These are phyloP conservation scores for Colletotrichum lini DNA, from an alignment of 2,329 filamentous ascomycete species.

Conservation along the genomic window DNA sequence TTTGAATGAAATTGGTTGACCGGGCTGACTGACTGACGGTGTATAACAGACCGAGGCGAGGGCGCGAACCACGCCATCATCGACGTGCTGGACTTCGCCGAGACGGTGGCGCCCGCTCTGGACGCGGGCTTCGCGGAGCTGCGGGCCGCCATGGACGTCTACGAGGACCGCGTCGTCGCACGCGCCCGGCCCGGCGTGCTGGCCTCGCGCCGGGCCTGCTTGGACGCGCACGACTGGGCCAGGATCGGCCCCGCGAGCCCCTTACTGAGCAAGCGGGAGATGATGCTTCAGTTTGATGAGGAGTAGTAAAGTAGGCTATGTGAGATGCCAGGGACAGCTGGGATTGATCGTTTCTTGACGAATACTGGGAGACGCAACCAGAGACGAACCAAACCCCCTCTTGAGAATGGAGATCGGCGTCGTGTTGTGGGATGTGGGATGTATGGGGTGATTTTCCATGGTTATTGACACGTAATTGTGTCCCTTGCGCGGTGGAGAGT, in stretches of 20 bases:
- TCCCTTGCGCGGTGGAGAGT: constrained; percentile 16
- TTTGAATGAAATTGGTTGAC: background rate
- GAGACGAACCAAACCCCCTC: background rate
- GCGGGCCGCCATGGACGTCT: constrained; percentile 53
- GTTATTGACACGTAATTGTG: constrained; percentile 9
- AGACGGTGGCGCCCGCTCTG: constrained; percentile 48
- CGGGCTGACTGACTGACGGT: constrained; percentile 22
- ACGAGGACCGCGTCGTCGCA: constrained; percentile 60
- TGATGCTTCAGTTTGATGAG: constrained; percentile 52
- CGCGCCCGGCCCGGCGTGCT: constrained; percentile 63
- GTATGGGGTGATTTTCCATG: constrained; percentile 1
- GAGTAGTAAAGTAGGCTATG: constrained; percentile 21
- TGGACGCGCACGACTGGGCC: constrained; percentile 68
- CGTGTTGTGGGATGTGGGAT: constrained; percentile 20
- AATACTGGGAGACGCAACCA: too few species aligned
- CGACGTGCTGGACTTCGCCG: constrained; percentile 63
- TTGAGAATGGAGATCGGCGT: constrained; percentile 10
- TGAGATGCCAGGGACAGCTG: background rate
- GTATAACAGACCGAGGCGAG: constrained; percentile 66
- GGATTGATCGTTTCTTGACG: background rate
- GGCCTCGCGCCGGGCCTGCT: constrained; percentile 65
- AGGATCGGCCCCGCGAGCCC: constrained; percentile 56
- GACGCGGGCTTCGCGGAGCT: constrained; percentile 38
- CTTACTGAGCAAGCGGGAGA: constrained; percentile 56
- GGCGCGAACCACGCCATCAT: constrained; percentile 70